These are phyloP conservation scores for Emericellopsis cladophorae DNA, from an alignment of 2,329 filamentous ascomycete genomes.

Conservation along the genomic window DNA sequence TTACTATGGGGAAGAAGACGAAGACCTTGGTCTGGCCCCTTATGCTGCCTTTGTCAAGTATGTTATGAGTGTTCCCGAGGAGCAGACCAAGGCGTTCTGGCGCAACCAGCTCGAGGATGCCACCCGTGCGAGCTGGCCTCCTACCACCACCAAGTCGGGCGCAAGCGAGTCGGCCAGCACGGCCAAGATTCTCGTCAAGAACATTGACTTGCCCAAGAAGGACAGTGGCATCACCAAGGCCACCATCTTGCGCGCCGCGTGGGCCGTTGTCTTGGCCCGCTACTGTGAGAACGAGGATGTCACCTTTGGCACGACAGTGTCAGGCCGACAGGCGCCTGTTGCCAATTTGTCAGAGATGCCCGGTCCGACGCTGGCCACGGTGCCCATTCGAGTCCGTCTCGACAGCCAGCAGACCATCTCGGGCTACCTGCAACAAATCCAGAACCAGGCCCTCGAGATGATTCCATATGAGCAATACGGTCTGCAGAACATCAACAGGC, in stretches of 20 bases:
- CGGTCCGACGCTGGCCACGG: slow-evolving; percentile 6
- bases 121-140: slow-evolving; percentile 3
- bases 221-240: slow-evolving; percentile 5
- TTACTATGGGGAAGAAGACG: neutral
- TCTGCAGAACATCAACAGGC: slow-evolving; percentile 9
- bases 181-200: neutral
- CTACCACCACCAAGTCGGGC: neutral
- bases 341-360: slow-evolving; percentile 1
- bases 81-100: slow-evolving; percentile 1
- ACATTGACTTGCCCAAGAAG: neutral
- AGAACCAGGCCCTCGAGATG: slow-evolving; percentile 7
- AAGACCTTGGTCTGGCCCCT: neutral
- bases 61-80: slow-evolving; percentile 16
- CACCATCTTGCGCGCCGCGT: slow-evolving; percentile 5
- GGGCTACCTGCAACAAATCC: slow-evolving; percentile 5
- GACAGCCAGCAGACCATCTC: slow-evolving; percentile 3
- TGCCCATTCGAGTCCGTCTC: slow-evolving; percentile 5
- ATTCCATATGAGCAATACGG: slow-evolving; percentile 10
- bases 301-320: slow-evolving; percentile 11
- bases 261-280: slow-evolving; percentile 1
- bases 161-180: neutral
- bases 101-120: slow-evolving; percentile 1
- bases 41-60: slow-evolving; percentile 29
- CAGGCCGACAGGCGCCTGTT: slow-evolving; percentile 9
- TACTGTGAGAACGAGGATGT: slow-evolving; percentile 9